Conservation (phyloP, 306 rosid genomes). For the Begonia masoniana region DNA sequence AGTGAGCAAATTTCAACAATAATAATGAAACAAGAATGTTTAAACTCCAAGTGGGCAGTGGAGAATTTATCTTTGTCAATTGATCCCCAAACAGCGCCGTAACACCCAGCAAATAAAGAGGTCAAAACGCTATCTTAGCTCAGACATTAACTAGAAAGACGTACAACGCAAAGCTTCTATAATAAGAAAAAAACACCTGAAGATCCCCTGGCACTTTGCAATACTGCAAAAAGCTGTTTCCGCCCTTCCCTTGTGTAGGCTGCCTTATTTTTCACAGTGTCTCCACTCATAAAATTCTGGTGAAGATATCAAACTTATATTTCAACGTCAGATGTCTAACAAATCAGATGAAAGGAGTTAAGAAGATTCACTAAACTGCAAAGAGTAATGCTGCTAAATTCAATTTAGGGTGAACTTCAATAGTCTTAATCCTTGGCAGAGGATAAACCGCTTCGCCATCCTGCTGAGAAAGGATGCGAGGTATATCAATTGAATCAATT, state of each 20-base stretch:
- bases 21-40: too few relatives aligned
- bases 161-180: neutral
- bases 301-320: conserved; percentile 9
- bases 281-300: conserved; percentile 60
- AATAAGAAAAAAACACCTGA: conserved; percentile 50
- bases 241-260: conserved; percentile 72
- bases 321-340: too few relatives aligned
- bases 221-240: conserved; percentile 87
- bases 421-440: conserved; percentile 59
- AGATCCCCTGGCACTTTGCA: conserved; percentile 96
- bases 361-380: conserved; percentile 49
- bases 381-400: conserved; percentile 82
- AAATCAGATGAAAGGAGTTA: neutral
- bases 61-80: too few relatives aligned
- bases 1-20: too few relatives aligned
- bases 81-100: too few relatives aligned
- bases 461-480: conserved; percentile 93
- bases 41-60: too few relatives aligned
- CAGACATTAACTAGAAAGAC: conserved; percentile 6
- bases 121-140: conserved; percentile 1
- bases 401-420: conserved; percentile 86
- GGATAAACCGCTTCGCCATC: conserved; percentile 98
- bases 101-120: too few relatives aligned
- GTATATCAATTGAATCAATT: conserved; percentile 87
- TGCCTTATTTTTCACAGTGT: conserved; percentile 56